phyloP scores from a whole-genome alignment of 805 yeast species.

The Candida chauliodis region DNA sequence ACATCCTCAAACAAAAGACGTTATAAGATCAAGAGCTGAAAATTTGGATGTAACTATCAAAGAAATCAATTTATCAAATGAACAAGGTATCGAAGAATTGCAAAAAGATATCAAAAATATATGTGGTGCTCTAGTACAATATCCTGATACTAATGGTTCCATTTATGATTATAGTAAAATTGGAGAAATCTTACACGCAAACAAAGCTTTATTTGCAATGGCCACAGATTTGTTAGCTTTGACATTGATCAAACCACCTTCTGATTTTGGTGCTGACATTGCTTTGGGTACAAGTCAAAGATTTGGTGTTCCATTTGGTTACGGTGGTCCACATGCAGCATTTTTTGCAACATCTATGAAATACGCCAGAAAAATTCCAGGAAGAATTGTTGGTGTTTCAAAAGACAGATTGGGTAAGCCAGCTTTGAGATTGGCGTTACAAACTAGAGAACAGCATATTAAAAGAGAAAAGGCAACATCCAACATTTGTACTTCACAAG shows the following conservation, averaged over 20 bases:
- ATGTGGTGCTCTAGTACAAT: slow-evolving; percentile 85
- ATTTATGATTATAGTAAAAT: slow-evolving; percentile 50
- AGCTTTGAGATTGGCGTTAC: slow-evolving; percentile 91
- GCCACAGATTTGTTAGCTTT: slow-evolving; percentile 93
- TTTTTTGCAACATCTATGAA: slow-evolving; percentile 84
- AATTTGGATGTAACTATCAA: slow-evolving; percentile 67
- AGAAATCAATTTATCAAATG: slow-evolving; percentile 50
- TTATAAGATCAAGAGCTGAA: slow-evolving; percentile 72
- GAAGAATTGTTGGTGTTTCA: slow-evolving; percentile 89
- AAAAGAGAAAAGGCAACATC: slow-evolving; percentile 97
- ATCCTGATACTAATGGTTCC: slow-evolving; percentile 85
- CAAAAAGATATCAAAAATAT: slow-evolving; percentile 30
- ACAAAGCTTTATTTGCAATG: slow-evolving; percentile 74
- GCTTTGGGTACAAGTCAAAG: slow-evolving; percentile 92
- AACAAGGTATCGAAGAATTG: slow-evolving; percentile 26
- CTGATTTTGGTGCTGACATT: slow-evolving; percentile 85
- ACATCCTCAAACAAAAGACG: slow-evolving; percentile 84
- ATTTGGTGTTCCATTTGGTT: slow-evolving; percentile 97
- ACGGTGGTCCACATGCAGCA: slow-evolving; percentile 99
- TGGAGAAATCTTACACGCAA: slow-evolving; percentile 61
- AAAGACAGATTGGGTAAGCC: slow-evolving; percentile 86
- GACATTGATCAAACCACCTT: slow-evolving; percentile 80
- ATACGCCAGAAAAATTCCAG: slow-evolving; percentile 90
- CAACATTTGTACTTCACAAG: slow-evolving; percentile 97
- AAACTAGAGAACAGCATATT: slow-evolving; percentile 97